Base-by-base conservation (phyloP, 768 basidiomycete species). In the Podaxis sp. region DNA sequence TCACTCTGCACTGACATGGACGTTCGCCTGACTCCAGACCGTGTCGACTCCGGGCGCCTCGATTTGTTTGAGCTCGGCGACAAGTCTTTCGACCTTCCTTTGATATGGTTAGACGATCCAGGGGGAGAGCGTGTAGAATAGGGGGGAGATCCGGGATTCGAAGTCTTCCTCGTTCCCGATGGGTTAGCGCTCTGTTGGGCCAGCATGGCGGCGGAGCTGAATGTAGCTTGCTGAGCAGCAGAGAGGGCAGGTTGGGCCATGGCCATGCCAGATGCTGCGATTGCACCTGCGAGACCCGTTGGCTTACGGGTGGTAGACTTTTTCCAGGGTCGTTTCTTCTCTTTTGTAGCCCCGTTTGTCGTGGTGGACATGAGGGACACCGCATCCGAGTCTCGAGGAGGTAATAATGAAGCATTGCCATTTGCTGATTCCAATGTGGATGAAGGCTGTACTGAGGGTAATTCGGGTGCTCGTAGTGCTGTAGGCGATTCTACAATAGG, bases 221-320 rank as follows among this genome's bases (percentile, higher is more conserved):
- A 62, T 15, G 61, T 50, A 40, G 79, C 74, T 52, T 79, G 77
- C 15, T 82, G 82, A 19, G 82, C 81, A 4, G 82, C 74, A 2
- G 79, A 78, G 59, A 85, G 71, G 1, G 77, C 77, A 0, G 85
- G 76, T 65, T 85, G 84, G 11, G 85, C 84, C 82, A 91, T 89
- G 51, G 86, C 82, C 33, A 88, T 74, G 17, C 88, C 85, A 17
- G 85, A 85, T 2, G 86, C 84, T 1, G 88, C 87, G 55, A 89
- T 79, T 1, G 88, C 89, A 56, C 81, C 80, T 3, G 89, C 88
- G n/a, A 90, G 79, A 24, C 85, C 84, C 0, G 83, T 80, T 2
- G 85, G 81, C 68, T 84, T 85, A 40, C 77, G 74, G 38, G 74
- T 73, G 52, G 72, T 75, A 2, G 78, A 73, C 43, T 79, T 74